Conservation (phyloP, 345 rosid genomes). For the Eucalyptus marginata region DNA sequence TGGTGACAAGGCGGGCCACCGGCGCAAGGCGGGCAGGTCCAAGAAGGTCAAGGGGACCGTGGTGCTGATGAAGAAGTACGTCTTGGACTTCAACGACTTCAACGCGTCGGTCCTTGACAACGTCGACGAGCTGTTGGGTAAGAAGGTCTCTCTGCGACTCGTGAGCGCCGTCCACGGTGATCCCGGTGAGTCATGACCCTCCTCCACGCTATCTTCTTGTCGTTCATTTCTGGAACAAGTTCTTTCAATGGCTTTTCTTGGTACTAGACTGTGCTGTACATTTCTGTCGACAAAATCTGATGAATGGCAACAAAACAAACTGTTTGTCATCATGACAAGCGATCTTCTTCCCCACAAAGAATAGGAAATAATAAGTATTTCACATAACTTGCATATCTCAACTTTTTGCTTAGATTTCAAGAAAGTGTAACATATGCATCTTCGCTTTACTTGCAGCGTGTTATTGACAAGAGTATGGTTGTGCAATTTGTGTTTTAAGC, state of each 20-base stretch:
- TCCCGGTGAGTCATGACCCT: slow-evolving; percentile 5
- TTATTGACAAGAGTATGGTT: background rate
- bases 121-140: slow-evolving; percentile 48
- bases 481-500: background rate
- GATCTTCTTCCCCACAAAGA: background rate
- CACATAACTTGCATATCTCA: background rate
- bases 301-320: background rate
- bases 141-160: slow-evolving; percentile 56
- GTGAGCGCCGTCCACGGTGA: slow-evolving; percentile 46
- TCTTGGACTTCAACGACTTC: slow-evolving; percentile 74
- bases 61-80: slow-evolving; percentile 84
- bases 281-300: background rate
- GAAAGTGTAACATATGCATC: background rate
- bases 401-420: background rate
- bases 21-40: background rate
- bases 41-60: slow-evolving; percentile 31
- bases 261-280: background rate
- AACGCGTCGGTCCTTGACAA: slow-evolving; percentile 50
- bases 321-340: background rate
- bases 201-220: background rate
- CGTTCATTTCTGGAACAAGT: background rate
- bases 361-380: background rate
- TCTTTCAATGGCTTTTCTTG: background rate
- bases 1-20: background rate
- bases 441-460: background rate